phyloP scores from a whole-genome alignment of 2,329 filamentous ascomycete species.

The Fusarium denticulatum region DNA sequence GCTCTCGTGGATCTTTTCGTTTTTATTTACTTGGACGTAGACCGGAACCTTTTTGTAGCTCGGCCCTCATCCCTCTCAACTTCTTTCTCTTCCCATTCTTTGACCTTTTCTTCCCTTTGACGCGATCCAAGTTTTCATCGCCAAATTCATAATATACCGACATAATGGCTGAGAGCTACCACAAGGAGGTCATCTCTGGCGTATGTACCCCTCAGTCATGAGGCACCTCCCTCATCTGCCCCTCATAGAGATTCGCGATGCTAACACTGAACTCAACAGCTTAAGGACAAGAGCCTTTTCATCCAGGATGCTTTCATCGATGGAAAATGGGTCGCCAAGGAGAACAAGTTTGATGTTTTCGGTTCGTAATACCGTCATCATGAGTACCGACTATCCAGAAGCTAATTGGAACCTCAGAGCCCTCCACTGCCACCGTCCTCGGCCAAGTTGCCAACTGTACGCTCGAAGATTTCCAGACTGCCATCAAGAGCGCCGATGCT shows the following conservation, averaged over 20 bases:
- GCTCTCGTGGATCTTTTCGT: conserved; percentile 25
- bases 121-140: conserved; percentile 12
- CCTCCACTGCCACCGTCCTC: conserved; percentile 43
- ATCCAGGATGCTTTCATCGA: conserved; percentile 45
- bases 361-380: conserved; percentile 27
- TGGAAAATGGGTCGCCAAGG: conserved; percentile 43
- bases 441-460: conserved; percentile 43
- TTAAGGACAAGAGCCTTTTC: conserved; percentile 43
- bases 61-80: background rate
- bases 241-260: background rate
- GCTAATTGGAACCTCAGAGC: conserved; percentile 30
- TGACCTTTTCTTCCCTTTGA: background rate
- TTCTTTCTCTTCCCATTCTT: background rate
- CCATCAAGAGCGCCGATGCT: conserved; percentile 42
- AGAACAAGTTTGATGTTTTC: conserved; percentile 45
- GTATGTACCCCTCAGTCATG: conserved; percentile 39
- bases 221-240: too few species aligned
- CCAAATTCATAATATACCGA: background rate
- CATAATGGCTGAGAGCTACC: conserved; percentile 43
- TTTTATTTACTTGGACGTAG: conserved; percentile 21
- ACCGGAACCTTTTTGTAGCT: conserved; percentile 5
- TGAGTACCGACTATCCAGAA: background rate
- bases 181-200: conserved; percentile 42
- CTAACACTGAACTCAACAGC: conserved; percentile 34
- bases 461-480: conserved; percentile 42